These are phyloP conservation scores for Trametes hirsuta DNA, from an alignment of 1,284 basidiomycete species.

Conservation along the genomic window DNA sequence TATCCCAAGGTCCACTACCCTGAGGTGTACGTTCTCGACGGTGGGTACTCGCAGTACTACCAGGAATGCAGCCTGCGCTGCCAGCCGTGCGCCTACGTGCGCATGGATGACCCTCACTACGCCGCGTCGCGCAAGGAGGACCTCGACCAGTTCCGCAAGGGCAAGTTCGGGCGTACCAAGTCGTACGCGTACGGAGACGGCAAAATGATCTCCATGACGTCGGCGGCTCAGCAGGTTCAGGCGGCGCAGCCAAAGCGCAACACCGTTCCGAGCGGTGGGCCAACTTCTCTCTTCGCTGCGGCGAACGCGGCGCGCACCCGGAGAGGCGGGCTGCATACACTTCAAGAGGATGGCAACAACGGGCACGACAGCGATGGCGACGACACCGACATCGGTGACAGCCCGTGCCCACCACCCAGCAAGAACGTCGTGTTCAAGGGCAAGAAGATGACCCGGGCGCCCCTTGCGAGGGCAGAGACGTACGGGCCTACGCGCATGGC, in stretches of 20 bases:
- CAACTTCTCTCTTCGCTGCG: constrained; percentile 62
- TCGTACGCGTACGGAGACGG: constrained; percentile 88
- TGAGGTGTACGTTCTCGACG: constrained; percentile 96
- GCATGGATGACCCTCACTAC: constrained; percentile 93
- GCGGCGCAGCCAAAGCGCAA: constrained; percentile 55
- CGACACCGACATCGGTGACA: constrained; percentile 76
- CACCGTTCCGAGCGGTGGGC: constrained; percentile 53
- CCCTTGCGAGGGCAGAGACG: constrained; percentile 63
- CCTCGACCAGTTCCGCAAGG: constrained; percentile 89
- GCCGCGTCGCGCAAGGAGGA: constrained; percentile 81
- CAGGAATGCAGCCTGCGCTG: constrained; percentile 70
- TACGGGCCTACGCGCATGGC: constrained; percentile 54
- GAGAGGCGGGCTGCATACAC: constrained; percentile 57
- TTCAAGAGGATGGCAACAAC: constrained; percentile 63
- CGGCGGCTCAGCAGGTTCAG: constrained; percentile 31
- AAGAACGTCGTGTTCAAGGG: constrained; percentile 55
- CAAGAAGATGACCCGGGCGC: constrained; percentile 52
- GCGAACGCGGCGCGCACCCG: constrained; percentile 64
- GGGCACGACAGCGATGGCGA: constrained; percentile 65
- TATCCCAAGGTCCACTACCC: constrained; percentile 97
- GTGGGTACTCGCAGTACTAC: constrained; percentile 93
- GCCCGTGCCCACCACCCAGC: constrained; percentile 77
- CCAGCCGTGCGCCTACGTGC: constrained; percentile 83
- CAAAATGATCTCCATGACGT: constrained; percentile 39
- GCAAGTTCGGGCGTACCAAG: constrained; percentile 83